Conservation (phyloP, 2,329 filamentous ascomycete species). For the Talaromyces islandicus region DNA sequence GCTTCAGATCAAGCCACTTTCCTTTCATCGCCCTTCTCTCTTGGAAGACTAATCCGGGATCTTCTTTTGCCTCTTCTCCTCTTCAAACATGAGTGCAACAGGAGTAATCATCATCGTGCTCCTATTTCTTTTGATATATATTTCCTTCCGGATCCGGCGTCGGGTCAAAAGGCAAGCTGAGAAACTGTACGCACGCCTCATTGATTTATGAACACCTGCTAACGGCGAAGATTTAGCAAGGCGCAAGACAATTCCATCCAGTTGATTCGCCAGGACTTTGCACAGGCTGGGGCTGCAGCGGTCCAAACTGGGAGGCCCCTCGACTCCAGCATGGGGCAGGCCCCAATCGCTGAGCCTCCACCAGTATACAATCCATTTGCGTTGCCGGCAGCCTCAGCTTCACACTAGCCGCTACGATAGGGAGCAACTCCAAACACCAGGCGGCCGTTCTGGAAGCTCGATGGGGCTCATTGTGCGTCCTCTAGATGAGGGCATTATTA, state of each 20-base stretch:
- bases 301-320: neutral
- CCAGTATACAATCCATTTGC: neutral
- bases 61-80: neutral
- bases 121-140: neutral
- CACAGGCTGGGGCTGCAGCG: neutral
- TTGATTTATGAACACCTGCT: neutral
- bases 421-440: neutral
- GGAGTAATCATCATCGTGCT: neutral
- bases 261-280: neutral
- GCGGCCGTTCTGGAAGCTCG: neutral
- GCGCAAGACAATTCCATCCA: neutral
- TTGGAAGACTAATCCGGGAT: neutral
- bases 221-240: neutral
- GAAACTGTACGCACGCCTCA: neutral
- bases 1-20: neutral
- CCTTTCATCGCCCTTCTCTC: neutral
- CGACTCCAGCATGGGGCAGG: neutral
- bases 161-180: neutral
- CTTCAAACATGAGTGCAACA: neutral
- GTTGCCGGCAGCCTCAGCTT: neutral
- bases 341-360: neutral
- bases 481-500: neutral
- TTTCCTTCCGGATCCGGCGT: neutral
- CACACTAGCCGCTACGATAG: neutral
- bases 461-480: neutral